Evolutionary conservation across 345 rosid genomes (phyloP), one percentile per base, ranked within the genome.

Genomic region (Ailanthus altissimus): DNA sequence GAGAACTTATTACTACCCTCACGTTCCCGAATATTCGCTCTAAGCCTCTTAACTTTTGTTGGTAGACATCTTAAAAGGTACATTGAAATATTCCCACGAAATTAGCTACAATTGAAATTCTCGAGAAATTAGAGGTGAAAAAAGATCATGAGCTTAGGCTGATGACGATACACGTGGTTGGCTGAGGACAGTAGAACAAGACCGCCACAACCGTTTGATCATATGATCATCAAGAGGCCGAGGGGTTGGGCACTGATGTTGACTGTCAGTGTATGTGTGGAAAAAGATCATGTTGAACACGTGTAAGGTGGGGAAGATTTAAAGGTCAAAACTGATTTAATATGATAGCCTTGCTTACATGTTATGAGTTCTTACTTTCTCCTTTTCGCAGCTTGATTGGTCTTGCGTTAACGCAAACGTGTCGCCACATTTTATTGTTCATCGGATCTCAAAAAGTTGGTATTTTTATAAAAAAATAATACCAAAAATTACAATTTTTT

Each of bases 341-440:
- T 49, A 63, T 20, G 3, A 9, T 21, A 21, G 77, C 49, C 38
- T n/a, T 21, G 70, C 13, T 64, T 38, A 63, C 70, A 64, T 10
- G 36, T 3, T 15, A 36, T 74, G 0, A 58, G 12, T 23, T 5
- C 6, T 42, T 2, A 32, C 38, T 32, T n/a, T 2, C 0, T 9
- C 28, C 6, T 0, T 8, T 21, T 38, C 15, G 38, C 15, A 0
- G 4, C 10, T 0, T 16, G 38, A 15, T 53, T 46, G 6, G 42
- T 14, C 49, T 77, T 69, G 61, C 70, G 69, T 75, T 58, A 54
- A 68, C 84, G 74, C 83, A 60, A 79, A 88, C 90, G 87, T 86
- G 86, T 85, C 83, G 89, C 91, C 89, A 86, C 91, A 82, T 86
- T 77, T 73, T 65, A 78, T 73, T 65, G 28, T 20, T 5, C 15